These are phyloP conservation scores for Russula olivacea DNA, from an alignment of 768 basidiomycete species.

Conservation along the genomic window DNA sequence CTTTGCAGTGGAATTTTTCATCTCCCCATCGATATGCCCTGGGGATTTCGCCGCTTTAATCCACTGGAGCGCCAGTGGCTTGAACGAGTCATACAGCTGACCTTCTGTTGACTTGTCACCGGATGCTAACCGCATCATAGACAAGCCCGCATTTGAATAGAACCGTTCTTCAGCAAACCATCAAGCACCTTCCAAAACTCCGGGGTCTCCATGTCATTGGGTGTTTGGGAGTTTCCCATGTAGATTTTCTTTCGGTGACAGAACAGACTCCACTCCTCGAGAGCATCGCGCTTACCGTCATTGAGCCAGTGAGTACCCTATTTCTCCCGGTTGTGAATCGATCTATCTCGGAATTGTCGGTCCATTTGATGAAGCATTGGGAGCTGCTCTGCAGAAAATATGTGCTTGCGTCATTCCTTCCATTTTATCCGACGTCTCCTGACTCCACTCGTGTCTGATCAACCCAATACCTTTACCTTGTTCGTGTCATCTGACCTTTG, in stretches of 20 bases:
- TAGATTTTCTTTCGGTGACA: conserved; percentile 41
- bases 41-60: conserved; percentile 11
- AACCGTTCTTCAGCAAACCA: conserved; percentile 41
- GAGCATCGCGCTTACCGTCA: conserved; percentile 55
- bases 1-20: conserved; percentile 1
- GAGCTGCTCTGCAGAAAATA: not conserved
- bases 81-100: conserved; percentile 13
- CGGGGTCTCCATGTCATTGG: conserved; percentile 54
- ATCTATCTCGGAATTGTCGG: not conserved
- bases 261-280: conserved; percentile 49
- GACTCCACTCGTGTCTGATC: conserved; percentile 5
- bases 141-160: conserved; percentile 52
- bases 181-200: conserved; percentile 49
- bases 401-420: conserved; percentile 1
- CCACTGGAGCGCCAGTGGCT: conserved; percentile 3
- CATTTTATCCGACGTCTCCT: conserved; percentile 7
- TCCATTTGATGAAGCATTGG: conserved; percentile 3
- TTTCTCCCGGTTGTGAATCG: not conserved
- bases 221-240: conserved; percentile 54
- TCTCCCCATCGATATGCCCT: conserved; percentile 18
- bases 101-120: conserved; percentile 17
- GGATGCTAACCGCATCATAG: conserved; percentile 34
- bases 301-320: conserved; percentile 47
- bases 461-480: conserved; percentile 12
- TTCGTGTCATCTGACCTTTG: conserved; percentile 35